A percentile compares a stretch with the other conserved stretches of the same genome.
Conservation (phyloP, 345 rosid genomes). For the Brassica cretica region DNA sequence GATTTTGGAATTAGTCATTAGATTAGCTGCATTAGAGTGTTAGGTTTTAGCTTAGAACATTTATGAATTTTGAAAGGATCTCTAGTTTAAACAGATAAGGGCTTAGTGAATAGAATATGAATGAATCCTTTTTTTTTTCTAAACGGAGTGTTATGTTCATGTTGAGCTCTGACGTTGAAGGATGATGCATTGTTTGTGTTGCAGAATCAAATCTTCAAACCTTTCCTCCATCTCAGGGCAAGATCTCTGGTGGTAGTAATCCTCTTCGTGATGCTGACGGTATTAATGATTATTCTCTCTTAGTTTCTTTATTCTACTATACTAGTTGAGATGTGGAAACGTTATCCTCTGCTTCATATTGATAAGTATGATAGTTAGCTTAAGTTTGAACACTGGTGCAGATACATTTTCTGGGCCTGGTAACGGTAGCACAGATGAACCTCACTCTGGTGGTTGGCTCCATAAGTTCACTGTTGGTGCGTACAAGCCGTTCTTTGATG, state of each 20-base stretch:
- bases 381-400: constrained; percentile 35
- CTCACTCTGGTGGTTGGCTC: constrained; percentile 77
- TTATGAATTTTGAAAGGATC: neutral
- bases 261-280: constrained; percentile 94
- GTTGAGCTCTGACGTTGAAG: constrained; percentile 6
- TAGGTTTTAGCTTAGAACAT: neutral
- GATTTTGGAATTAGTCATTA: neutral
- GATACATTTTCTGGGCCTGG: constrained; percentile 71
- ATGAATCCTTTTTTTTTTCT: neutral
- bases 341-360: neutral
- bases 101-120: neutral
- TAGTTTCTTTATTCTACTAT: neutral
- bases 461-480: constrained; percentile 64
- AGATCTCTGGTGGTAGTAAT: constrained; percentile 59
- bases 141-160: neutral
- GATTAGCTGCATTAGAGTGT: neutral
- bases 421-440: constrained; percentile 50
- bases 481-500: constrained; percentile 91
- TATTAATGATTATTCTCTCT: constrained; percentile 24
- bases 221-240: constrained; percentile 82
- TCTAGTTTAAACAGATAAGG: neutral
- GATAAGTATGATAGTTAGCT: too few relatives aligned
- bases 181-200: constrained; percentile 7
- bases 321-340: neutral
- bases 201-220: constrained; percentile 76